phyloP scores from a whole-genome alignment of 345 rosid species.

The Eucalyptus decipiens region DNA sequence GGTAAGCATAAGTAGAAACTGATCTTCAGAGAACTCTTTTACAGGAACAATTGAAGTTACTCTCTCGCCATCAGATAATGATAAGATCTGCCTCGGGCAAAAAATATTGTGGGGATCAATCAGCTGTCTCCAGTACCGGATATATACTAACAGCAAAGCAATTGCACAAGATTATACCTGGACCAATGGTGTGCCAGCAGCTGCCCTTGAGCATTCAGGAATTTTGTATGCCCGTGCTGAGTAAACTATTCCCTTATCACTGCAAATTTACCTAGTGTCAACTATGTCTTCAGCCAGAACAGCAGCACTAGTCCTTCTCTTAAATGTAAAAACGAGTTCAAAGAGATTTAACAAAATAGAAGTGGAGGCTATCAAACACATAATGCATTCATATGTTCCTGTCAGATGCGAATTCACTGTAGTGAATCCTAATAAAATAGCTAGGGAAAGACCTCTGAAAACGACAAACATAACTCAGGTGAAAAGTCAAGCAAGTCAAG shows the following conservation, averaged over 20 bases:
- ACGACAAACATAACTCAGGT: neutral
- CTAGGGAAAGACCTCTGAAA: neutral
- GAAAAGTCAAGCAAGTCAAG: neutral
- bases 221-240: constrained; percentile 92
- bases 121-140: neutral
- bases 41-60: constrained; percentile 95
- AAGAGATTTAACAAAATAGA: neutral
- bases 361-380: neutral
- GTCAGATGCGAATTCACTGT: neutral
- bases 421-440: neutral
- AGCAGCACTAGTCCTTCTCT: neutral
- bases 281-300: neutral
- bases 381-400: neutral
- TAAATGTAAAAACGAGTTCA: neutral
- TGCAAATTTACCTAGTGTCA: constrained; percentile 7
- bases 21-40: constrained; percentile 71
- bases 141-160: neutral
- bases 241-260: constrained; percentile 88
- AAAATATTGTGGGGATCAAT: neutral
- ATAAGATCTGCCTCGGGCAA: constrained; percentile 48
- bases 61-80: constrained; percentile 89
- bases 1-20: constrained; percentile 86
- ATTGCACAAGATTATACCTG: constrained; percentile 42
- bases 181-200: constrained; percentile 88
- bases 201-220: constrained; percentile 80